phyloP scores from a whole-genome alignment of 768 basidiomycete genomes.

The Amanita polypyramis region DNA sequence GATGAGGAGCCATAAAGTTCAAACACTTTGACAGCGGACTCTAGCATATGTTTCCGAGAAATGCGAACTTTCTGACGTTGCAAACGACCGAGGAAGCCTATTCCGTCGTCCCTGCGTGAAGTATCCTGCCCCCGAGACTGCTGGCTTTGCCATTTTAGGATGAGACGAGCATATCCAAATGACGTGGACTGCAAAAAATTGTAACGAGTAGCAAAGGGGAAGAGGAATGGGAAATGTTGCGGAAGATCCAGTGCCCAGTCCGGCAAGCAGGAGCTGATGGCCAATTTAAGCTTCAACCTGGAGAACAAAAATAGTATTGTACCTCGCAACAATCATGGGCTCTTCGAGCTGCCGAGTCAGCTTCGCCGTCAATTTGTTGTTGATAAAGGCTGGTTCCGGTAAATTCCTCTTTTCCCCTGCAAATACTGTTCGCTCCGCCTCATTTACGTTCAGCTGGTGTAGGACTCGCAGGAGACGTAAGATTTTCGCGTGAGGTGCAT shows the following conservation, averaged over 20 bases:
- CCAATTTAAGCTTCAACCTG: neutral
- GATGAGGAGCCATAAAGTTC: constrained; percentile 93
- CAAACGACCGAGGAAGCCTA: constrained; percentile 85
- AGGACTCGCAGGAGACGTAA: constrained; percentile 82
- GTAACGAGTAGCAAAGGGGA: constrained; percentile 97
- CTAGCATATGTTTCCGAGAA: constrained; percentile 87
- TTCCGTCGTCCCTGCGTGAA: constrained; percentile 79
- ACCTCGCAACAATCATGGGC: constrained; percentile 98
- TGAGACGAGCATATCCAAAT: constrained; percentile 93
- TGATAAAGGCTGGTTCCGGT: constrained; percentile 81
- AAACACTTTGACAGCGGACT: constrained; percentile 93
- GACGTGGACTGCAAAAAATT: constrained; percentile 96
- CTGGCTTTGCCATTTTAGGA: constrained; percentile 90
- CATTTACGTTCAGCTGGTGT: constrained; percentile 70
- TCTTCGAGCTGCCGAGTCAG: constrained; percentile 96
- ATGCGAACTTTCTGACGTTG: constrained; percentile 96
- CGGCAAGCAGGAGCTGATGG: constrained; percentile 77
- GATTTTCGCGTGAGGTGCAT: constrained; percentile 82
- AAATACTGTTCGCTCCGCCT: constrained; percentile 48
- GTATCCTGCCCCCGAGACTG: constrained; percentile 70
- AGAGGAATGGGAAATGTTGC: constrained; percentile 95
- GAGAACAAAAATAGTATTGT: constrained; percentile 3
- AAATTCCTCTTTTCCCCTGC: constrained; percentile 46
- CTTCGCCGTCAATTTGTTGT: constrained; percentile 97
- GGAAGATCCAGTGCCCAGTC: constrained; percentile 97